Base-by-base conservation (phyloP, 441 rosid genomes). In the Pelargonium exstipulatum region DNA sequence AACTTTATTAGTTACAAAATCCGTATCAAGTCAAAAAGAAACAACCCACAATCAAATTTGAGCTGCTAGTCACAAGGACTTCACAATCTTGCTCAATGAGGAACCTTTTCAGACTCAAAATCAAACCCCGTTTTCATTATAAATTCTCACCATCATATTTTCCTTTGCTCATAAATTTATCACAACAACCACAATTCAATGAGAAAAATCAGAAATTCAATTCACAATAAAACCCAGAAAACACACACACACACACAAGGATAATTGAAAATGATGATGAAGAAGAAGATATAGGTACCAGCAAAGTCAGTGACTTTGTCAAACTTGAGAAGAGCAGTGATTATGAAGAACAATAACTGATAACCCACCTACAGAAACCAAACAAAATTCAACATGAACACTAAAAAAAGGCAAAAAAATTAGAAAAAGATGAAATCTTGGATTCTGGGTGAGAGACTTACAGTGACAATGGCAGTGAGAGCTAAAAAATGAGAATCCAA, bases 231-330 rank as follows among this genome's bases (percentile, higher is more conserved):
- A 35, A 42, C 26, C 49, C 43, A 61, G 43, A 35, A 57, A 37
- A 64, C 62, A 68, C 35, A 29, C 35, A 29, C 35, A 29, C 4
- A 29, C 40, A 35, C 37, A 32, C 0, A 32, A 35, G 40, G 8
- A 35, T 35, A 35, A 35, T 35, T 35, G 40, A 35, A 35, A 35
- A 35, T 37, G 8, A 37, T 37, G 42, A 37, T 5, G 4, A 4
- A 51, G 16, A 16, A 4, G 5, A 51, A 51, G 57, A 4, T 14
- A 51, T 51, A 12, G 46, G 49, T 84, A 90, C 96, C 98, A 3
- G 98, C 97, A 78, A 93, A 88, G 84, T 93, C 98, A 9, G 95
- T 93, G 81, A 93, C 91, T 88, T 89, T 86, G 80, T 93, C 97
- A 65, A 89, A 77, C 82, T 87, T 93, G 81, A 88, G 87, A 71